phyloP scores from a whole-genome alignment of 139 green algal genomes.

The Haematococcus lacustris region DNA sequence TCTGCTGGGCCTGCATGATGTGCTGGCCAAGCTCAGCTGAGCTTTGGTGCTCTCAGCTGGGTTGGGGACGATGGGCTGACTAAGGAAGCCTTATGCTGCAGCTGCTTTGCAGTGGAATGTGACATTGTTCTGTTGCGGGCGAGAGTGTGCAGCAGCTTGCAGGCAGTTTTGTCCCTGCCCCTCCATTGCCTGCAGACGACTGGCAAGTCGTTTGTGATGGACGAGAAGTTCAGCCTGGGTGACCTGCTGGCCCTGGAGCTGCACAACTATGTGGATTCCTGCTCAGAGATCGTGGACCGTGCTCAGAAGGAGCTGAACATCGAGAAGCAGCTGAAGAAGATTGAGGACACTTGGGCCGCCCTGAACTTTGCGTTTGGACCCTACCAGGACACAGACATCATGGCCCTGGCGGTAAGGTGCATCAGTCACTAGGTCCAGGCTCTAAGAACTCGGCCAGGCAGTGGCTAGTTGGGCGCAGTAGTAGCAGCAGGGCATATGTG shows the following conservation, averaged over 20 bases:
- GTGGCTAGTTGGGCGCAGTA: background rate
- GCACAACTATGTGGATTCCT: slow-evolving; percentile 80
- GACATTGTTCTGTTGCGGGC: too few species aligned
- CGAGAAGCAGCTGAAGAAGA: slow-evolving; percentile 78
- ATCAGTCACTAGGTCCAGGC: too few species aligned
- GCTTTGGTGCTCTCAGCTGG: too few species aligned
- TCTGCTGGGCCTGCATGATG: too few species aligned
- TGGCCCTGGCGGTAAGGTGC: slow-evolving; percentile 26
- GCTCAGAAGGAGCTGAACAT: slow-evolving; percentile 86
- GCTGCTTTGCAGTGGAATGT: too few species aligned
- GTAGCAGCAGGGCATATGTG: background rate
- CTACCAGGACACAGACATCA: slow-evolving; percentile 63
- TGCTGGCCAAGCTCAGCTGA: too few species aligned
- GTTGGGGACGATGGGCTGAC: too few species aligned
- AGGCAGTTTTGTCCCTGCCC: too few species aligned
- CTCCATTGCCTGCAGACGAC: too few species aligned
- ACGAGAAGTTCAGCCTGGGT: slow-evolving; percentile 74
- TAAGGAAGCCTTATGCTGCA: too few species aligned
- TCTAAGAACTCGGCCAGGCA: too few species aligned
- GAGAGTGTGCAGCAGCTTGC: too few species aligned
- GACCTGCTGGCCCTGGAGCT: slow-evolving; percentile 77
- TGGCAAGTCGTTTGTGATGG: slow-evolving; percentile 79
- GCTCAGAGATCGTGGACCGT: slow-evolving; percentile 82
- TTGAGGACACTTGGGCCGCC: slow-evolving; percentile 74
- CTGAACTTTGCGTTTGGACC: slow-evolving; percentile 59